phyloP scores from a whole-genome alignment of 352 stramenopile species.

The Heterotrichella gracilis region DNA sequence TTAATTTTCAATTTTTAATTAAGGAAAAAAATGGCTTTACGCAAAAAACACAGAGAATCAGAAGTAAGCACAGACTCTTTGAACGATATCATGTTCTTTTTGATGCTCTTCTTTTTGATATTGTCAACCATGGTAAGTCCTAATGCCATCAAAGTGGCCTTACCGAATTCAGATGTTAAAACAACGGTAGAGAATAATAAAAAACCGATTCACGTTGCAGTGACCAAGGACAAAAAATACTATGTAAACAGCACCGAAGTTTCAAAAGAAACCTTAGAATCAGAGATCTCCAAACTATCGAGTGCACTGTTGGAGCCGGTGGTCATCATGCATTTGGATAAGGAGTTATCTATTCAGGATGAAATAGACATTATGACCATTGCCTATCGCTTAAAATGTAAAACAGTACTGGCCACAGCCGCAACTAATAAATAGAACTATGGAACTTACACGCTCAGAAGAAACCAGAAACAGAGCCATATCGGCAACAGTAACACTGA shows the following conservation, averaged over 20 bases:
- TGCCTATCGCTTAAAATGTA: background rate
- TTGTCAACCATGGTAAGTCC: conserved; percentile 2
- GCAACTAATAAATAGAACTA: background rate
- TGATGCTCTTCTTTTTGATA: background rate
- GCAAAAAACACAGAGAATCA: background rate
- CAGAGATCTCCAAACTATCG: background rate
- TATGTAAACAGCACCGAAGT: background rate
- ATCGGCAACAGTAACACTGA: background rate
- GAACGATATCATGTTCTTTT: conserved; percentile 8
- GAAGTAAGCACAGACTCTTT: background rate
- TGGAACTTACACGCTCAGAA: background rate
- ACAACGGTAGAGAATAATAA: background rate
- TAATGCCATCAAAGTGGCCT: background rate
- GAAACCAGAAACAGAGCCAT: background rate
- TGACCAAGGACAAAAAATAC: conserved; percentile 2
- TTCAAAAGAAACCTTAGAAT: background rate
- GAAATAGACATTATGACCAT: conserved; percentile 7
- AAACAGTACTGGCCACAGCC: background rate
- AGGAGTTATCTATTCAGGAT: background rate
- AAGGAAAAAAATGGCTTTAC: background rate
- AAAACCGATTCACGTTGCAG: background rate
- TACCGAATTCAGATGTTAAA: background rate
- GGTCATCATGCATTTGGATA: background rate
- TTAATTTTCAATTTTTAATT: too few relatives aligned
- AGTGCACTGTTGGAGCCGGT: background rate